Percentiles rank a stretch among this genome's conserved stretches.
These are phyloP conservation scores for Aspergillus pseudotamarii DNA, from an alignment of 2,329 filamentous ascomycete genomes.

Conservation along the genomic window DNA sequence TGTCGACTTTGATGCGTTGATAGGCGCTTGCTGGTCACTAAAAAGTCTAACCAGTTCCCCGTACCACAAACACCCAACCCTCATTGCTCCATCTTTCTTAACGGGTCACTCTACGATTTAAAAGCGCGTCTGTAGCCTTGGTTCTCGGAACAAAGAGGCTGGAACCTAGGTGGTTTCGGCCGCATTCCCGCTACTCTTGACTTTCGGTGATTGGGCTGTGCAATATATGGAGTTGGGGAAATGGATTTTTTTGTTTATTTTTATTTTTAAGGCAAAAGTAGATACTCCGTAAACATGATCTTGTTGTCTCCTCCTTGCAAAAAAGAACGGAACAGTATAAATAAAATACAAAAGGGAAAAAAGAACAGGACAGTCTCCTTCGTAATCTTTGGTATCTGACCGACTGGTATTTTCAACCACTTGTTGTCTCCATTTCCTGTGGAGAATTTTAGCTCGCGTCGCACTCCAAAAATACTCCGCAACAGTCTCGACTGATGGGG, in stretches of 20 bases:
- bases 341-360: neutral
- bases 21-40: conserved; percentile 1
- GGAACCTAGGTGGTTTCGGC: neutral
- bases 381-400: neutral
- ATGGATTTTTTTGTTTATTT: neutral
- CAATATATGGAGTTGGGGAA: neutral
- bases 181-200: neutral
- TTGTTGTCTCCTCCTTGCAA: neutral
- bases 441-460: conserved; percentile 5
- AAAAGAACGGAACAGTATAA: neutral
- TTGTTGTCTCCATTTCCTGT: conserved; percentile 2
- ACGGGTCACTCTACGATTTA: neutral
- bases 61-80: neutral
- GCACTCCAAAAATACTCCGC: conserved; percentile 6
- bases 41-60: conserved; percentile 5
- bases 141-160: neutral
- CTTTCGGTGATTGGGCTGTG: neutral
- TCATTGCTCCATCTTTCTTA: neutral
- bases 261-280: neutral
- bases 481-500: conserved; percentile 4
- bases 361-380: neutral
- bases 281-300: neutral
- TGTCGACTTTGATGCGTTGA: neutral
- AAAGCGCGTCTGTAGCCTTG: neutral
- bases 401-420: neutral